Base-by-base conservation (phyloP, 2,329 filamentous ascomycete genomes). In the Chaetomium strumarium region DNA sequence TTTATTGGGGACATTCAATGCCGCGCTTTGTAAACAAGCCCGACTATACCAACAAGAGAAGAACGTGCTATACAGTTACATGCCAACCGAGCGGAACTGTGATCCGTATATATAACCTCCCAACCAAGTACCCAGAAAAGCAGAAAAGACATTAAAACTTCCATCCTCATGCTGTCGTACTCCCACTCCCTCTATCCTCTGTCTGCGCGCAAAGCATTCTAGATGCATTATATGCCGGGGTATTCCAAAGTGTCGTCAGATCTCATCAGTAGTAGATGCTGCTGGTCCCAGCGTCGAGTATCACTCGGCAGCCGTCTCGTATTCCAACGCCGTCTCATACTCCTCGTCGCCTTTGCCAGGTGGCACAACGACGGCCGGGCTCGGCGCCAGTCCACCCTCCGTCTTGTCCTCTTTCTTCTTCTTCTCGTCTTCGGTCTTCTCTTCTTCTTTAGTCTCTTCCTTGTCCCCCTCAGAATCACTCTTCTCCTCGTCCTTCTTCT, bases 401-500 rank as follows among this genome's bases (percentile, higher is more conserved):
- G 49, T 46, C 52, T 34, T 57, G 55, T 50, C 42, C 43, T 63
- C n/a, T 8, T 16, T 60, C 24, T 59, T 37, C 34, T 55, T 48
- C 14, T 51, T 50, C 24, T 56, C 49, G 58, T 8, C 33, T 3
- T 38, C 50, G 14, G 38, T 46, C 58, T 43, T 52, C 39, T 57
- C 50, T 2, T 37, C 51, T 9, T 51, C 49, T 41, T 53, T 57
- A 54, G 51, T 55, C 37, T 42, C 46, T 33, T 41, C 51, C 45
- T 56, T 56, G 46, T 55, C 57, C 24, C 11, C 36, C 10, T 63
- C 62, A 3, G 64, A 61, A 19, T 66, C 62, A 14, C 63, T 58
- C 16, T 67, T 62, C 14, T 67, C 62, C 56, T 68, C 68, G 48
- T 66, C 60, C 55, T 67, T 66, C 10, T 49, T 58, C 12, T 58